Conservation (phyloP, 202 grass and related monocot genomes). For the Hordeum pubiflorum region DNA sequence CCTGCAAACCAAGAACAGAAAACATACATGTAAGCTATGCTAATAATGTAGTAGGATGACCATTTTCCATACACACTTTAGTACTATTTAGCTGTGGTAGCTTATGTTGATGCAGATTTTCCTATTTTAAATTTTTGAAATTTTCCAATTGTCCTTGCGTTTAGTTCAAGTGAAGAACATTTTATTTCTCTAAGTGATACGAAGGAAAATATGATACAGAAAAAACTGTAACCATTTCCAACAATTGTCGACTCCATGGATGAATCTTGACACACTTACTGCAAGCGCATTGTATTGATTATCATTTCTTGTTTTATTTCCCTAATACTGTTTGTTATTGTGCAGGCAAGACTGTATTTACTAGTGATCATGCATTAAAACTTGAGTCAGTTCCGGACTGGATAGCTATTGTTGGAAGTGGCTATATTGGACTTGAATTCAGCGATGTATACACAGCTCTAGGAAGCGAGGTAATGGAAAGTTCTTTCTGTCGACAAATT, state of each 20-base stretch:
- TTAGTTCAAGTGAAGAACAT: constrained; percentile 13
- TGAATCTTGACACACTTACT: not conserved
- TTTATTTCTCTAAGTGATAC: not conserved
- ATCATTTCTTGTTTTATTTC: not conserved
- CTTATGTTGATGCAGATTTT: not conserved
- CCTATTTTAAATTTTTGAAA: not conserved
- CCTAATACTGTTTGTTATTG: constrained; percentile 3
- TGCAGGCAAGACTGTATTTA: constrained; percentile 88
- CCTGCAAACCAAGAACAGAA: not conserved
- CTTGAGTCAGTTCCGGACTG: constrained; percentile 89
- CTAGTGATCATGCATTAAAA: constrained; percentile 87
- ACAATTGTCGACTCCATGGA: not conserved
- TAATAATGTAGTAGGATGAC: not conserved
- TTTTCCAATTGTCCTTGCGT: not conserved
- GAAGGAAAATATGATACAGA: not conserved
- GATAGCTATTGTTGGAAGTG: constrained; percentile 97
- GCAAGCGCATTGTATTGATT: not conserved
- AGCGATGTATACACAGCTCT: constrained; percentile 94
- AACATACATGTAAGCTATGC: not conserved
- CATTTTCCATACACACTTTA: not conserved
- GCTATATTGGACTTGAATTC: constrained; percentile 98
- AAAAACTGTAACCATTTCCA: not conserved
- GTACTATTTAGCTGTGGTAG: not conserved
- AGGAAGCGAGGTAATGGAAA: constrained; percentile 61
- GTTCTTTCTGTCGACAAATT: constrained; percentile 5